phyloP scores from a whole-genome alignment of 768 basidiomycete genomes.

The Mycena polygramma region DNA sequence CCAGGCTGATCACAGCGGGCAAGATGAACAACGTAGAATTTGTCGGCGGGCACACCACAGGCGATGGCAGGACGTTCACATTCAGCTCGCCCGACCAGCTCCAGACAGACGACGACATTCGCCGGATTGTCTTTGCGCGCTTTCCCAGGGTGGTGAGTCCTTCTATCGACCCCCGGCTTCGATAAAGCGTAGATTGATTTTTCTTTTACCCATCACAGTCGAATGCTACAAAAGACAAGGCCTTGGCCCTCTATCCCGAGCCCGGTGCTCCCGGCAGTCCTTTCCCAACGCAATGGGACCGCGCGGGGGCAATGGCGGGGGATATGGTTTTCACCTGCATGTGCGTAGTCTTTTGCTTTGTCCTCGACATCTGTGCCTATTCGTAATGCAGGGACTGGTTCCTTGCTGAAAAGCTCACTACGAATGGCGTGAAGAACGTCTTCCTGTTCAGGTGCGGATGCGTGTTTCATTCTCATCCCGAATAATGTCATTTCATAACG shows the following conservation, averaged over 20 bases:
- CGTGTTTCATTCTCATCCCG: not conserved
- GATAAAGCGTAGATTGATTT: too few relatives aligned
- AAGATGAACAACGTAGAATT: conserved; percentile 51
- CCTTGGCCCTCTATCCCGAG: conserved; percentile 53
- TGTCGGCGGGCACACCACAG: conserved; percentile 57
- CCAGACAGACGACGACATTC: conserved; percentile 55
- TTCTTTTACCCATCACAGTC: conserved; percentile 41
- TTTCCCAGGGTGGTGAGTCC: conserved; percentile 54
- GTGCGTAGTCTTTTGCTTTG: conserved; percentile 39
- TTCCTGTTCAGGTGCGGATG: conserved; percentile 52
- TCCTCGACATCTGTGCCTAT: too few relatives aligned
- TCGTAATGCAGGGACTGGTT: conserved; percentile 51
- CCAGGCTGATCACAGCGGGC: conserved; percentile 49
- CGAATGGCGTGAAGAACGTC: conserved; percentile 48
- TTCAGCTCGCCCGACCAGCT: conserved; percentile 52
- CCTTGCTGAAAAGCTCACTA: conserved; percentile 48
- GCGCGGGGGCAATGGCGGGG: conserved; percentile 56
- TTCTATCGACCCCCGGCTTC: too few relatives aligned
- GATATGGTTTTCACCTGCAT: conserved; percentile 60
- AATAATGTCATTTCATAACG: too few relatives aligned
- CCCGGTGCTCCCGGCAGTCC: conserved; percentile 50
- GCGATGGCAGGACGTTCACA: conserved; percentile 58
- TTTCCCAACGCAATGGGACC: conserved; percentile 56
- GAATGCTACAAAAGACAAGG: conserved; percentile 51
- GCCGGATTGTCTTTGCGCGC: conserved; percentile 47